Conservation (phyloP, 495 filamentous ascomycete species). For the Halenospora varia region DNA sequence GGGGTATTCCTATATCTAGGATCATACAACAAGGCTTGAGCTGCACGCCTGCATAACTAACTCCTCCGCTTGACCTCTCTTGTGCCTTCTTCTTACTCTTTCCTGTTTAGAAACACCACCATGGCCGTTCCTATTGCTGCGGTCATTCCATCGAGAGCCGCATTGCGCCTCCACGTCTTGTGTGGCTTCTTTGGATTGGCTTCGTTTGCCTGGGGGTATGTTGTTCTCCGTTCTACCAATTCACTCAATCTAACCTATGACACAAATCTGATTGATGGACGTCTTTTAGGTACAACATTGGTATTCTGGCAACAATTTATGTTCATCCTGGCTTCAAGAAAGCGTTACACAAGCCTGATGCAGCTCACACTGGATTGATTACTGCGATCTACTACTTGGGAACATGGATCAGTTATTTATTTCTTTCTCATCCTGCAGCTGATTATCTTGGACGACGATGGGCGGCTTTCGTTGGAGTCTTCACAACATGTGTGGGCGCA, state of each 20-base stretch:
- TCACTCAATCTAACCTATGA: neutral
- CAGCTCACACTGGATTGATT: slow-evolving; percentile 44
- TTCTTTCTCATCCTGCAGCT: slow-evolving; percentile 42
- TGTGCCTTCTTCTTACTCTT: neutral
- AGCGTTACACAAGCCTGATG: slow-evolving; percentile 37
- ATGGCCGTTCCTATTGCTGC: slow-evolving; percentile 13
- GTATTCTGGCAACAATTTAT: slow-evolving; percentile 51
- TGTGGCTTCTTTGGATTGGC: slow-evolving; percentile 52
- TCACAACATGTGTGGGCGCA: slow-evolving; percentile 41
- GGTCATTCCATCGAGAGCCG: neutral
- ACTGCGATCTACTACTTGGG: slow-evolving; percentile 56
- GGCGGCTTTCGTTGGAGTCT: slow-evolving; percentile 42
- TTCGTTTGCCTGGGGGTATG: slow-evolving; percentile 56
- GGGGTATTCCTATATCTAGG: neutral
- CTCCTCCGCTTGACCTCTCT: neutral
- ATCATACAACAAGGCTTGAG: neutral
- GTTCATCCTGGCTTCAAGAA: slow-evolving; percentile 48
- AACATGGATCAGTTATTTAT: slow-evolving; percentile 50
- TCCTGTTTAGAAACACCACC: no score
- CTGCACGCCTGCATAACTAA: neutral
- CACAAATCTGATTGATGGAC: neutral
- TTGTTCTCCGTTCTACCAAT: neutral
- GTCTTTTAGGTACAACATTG: slow-evolving; percentile 47
- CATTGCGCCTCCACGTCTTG: slow-evolving; percentile 39
- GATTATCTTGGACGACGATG: slow-evolving; percentile 47